A percentile compares a stretch with the other conserved stretches of the same genome.
These are phyloP conservation scores for Hypsizygus marmoreus DNA, from an alignment of 768 basidiomycete genomes.

Conservation along the genomic window DNA sequence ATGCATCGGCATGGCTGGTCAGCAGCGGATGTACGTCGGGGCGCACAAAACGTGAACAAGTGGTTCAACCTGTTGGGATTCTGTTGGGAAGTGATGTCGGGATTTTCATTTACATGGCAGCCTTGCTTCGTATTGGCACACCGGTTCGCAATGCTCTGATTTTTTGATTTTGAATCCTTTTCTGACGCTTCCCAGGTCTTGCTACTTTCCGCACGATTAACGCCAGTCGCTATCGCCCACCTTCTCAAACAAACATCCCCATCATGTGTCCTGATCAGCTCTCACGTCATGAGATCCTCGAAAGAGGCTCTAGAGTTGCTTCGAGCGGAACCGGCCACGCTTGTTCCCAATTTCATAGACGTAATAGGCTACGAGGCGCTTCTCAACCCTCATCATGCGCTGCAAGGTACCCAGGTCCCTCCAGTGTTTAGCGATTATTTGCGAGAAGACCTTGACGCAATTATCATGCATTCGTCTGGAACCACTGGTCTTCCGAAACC, in stretches of 20 bases:
- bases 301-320: slow-evolving; percentile 27
- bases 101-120: slow-evolving; percentile 39
- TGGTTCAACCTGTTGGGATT: slow-evolving; percentile 35
- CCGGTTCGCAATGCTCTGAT: slow-evolving; percentile 24
- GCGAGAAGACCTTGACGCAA: slow-evolving; percentile 34
- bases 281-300: slow-evolving; percentile 31
- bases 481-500: slow-evolving; percentile 55
- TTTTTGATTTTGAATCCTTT: background rate
- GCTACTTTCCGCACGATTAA: slow-evolving; percentile 36
- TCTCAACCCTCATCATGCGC: slow-evolving; percentile 18
- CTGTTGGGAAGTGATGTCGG: slow-evolving; percentile 38
- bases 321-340: slow-evolving; percentile 11
- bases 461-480: slow-evolving; percentile 53
- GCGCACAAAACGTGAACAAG: slow-evolving; percentile 22
- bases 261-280: slow-evolving; percentile 29
- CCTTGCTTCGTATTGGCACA: slow-evolving; percentile 36
- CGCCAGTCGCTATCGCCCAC: slow-evolving; percentile 36
- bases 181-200: slow-evolving; percentile 26
- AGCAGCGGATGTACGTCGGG: slow-evolving; percentile 26
- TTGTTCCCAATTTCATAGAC: slow-evolving; percentile 23
- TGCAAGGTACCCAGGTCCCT: slow-evolving; percentile 22
- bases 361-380: slow-evolving; percentile 31
- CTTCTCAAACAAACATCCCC: slow-evolving; percentile 32
- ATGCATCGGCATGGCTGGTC: slow-evolving; percentile 36
- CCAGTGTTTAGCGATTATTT: slow-evolving; percentile 22